Evolutionary conservation across 2,329 filamentous ascomycete species (phyloP).

Genomic region (Phialophora tarda): DNA sequence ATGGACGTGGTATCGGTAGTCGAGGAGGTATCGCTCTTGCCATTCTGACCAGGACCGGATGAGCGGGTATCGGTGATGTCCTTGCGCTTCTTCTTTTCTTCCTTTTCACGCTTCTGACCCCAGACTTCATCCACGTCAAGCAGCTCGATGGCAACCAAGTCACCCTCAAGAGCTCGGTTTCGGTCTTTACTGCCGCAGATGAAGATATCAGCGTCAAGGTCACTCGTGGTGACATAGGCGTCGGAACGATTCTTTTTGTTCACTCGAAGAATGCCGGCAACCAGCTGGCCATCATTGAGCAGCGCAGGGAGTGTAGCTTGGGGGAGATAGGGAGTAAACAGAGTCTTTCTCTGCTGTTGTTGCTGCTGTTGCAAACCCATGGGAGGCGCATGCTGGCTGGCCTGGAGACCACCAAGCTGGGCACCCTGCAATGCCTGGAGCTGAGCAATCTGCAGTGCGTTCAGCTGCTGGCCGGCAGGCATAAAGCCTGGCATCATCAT

Average conservation of each 20-base stretch:
- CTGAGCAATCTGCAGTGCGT: constrained; percentile 85
- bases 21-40: constrained; percentile 61
- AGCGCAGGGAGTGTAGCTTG: constrained; percentile 92
- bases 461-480: constrained; percentile 83
- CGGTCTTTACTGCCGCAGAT: constrained; percentile 99
- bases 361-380: constrained; percentile 72
- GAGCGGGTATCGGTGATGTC: constrained; percentile 93
- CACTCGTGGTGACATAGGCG: constrained; percentile 92
- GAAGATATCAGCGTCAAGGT: constrained; percentile 97
- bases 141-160: constrained; percentile 92
- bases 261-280: constrained; percentile 93
- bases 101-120: constrained; percentile 98
- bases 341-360: constrained; percentile 87
- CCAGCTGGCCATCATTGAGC: constrained; percentile 87
- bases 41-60: constrained; percentile 64
- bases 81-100: constrained; percentile 99
- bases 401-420: constrained; percentile 70
- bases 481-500: constrained; percentile 79
- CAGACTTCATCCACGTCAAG: constrained; percentile 98
- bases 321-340: constrained; percentile 96
- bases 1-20: constrained; percentile 67
- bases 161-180: constrained; percentile 94
- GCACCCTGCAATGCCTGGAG: constrained; percentile 90
- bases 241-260: constrained; percentile 99
- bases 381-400: constrained; percentile 74